Conservation (phyloP, 495 filamentous ascomycete genomes). For the Xylaria curta region DNA sequence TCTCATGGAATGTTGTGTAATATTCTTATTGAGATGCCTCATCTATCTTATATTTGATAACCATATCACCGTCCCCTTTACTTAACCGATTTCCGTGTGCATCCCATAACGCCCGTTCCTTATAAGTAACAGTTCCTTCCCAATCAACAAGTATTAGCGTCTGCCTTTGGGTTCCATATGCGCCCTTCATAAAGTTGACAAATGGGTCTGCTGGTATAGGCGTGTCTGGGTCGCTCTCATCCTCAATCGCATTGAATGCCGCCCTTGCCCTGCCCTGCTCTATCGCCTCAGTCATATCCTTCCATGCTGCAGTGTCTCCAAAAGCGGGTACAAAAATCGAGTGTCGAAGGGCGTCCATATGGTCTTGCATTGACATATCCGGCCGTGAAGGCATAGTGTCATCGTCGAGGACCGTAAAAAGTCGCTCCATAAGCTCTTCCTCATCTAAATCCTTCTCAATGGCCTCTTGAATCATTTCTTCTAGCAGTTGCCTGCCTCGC, state of each 20-base stretch:
- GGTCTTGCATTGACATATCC: slow-evolving; percentile 68
- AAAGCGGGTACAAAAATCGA: slow-evolving; percentile 87
- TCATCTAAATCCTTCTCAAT: slow-evolving; percentile 58
- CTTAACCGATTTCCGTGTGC: slow-evolving; percentile 65
- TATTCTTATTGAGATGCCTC: slow-evolving; percentile 43
- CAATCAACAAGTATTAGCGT: slow-evolving; percentile 81
- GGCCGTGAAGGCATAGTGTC: slow-evolving; percentile 73
- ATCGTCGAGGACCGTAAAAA: slow-evolving; percentile 72
- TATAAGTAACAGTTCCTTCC: slow-evolving; percentile 77
- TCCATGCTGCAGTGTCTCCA: slow-evolving; percentile 56
- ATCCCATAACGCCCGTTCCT: slow-evolving; percentile 85
- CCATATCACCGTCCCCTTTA: slow-evolving; percentile 65
- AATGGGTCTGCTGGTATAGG: slow-evolving; percentile 30
- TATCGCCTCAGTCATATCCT: slow-evolving; percentile 58
- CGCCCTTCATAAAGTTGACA: slow-evolving; percentile 58
- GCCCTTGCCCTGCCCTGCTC: slow-evolving; percentile 53
- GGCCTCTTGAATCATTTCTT: slow-evolving; percentile 47
- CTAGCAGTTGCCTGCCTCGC: slow-evolving; percentile 56
- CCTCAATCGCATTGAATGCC: slow-evolving; percentile 39
- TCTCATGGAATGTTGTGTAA: slow-evolving; percentile 4
- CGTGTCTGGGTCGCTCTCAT: slow-evolving; percentile 37
- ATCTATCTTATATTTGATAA: slow-evolving; percentile 69
- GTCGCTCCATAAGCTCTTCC: slow-evolving; percentile 68
- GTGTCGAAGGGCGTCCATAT: slow-evolving; percentile 71
- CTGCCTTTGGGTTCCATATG: slow-evolving; percentile 95